phyloP scores from a whole-genome alignment of 768 basidiomycete species.

The Gautieria morchelliformis region DNA sequence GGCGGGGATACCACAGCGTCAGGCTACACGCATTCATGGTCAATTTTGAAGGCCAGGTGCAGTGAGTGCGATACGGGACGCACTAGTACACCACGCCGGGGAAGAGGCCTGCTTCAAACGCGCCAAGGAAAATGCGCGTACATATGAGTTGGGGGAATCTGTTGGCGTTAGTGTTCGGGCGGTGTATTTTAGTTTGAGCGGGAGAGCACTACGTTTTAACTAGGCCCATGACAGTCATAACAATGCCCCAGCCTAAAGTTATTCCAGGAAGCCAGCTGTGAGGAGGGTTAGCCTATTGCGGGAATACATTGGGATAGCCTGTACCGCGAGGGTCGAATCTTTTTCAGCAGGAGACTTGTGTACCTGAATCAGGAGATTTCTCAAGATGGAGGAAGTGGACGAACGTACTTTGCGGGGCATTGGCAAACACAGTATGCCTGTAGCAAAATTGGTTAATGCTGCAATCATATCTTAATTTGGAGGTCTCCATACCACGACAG shows the following conservation, averaged over 20 bases:
- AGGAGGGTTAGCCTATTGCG: neutral
- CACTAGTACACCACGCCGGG: constrained; percentile 51
- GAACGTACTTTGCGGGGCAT: constrained; percentile 58
- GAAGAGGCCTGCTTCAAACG: constrained; percentile 46
- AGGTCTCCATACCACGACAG: too few species aligned
- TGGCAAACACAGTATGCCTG: constrained; percentile 55
- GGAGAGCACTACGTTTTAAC: constrained; percentile 42
- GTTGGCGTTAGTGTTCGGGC: neutral
- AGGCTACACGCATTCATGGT: constrained; percentile 27
- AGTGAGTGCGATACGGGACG: constrained; percentile 44
- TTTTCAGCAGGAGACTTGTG: constrained; percentile 42
- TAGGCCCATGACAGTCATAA: constrained; percentile 45
- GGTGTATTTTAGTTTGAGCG: neutral
- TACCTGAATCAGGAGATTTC: too few species aligned
- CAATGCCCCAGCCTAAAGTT: constrained; percentile 51
- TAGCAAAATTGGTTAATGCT: neutral
- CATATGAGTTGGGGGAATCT: constrained; percentile 55
- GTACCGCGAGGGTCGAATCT: constrained; percentile 53
- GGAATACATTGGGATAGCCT: constrained; percentile 4
- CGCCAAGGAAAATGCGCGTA: constrained; percentile 46
- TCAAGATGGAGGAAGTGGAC: too few species aligned
- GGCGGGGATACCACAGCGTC: constrained; percentile 60
- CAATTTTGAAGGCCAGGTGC: constrained; percentile 70
- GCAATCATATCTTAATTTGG: too few species aligned
- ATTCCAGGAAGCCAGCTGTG: constrained; percentile 43